Percentiles rank a stretch among this genome's conserved stretches.
Evolutionary conservation across 805 yeast genomes (phyloP).

Genomic region (Cyberlindnera nakhonratchasimensis): DNA sequence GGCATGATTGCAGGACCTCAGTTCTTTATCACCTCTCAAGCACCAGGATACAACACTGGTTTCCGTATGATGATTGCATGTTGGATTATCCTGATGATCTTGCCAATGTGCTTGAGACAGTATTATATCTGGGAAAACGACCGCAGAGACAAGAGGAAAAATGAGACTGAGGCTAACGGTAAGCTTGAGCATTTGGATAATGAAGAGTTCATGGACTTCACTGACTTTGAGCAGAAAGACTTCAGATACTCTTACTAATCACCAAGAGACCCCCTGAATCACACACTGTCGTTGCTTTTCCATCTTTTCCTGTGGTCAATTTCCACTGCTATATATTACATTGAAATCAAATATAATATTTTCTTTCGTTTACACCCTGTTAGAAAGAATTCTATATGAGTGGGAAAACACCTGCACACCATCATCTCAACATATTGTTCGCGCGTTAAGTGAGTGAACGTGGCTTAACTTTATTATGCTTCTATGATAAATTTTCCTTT

Average conservation of each 20-base stretch:
- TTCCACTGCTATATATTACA: too few species aligned
- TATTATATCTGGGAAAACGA: constrained; percentile 9
- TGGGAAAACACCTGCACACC: too few species aligned
- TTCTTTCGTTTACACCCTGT: too few species aligned
- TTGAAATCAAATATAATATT: too few species aligned
- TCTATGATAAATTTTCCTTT: too few species aligned
- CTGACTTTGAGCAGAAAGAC: constrained; percentile 9
- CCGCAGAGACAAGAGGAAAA: constrained; percentile 7
- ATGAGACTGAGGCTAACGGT: neutral
- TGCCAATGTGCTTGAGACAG: constrained; percentile 7
- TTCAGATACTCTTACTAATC: constrained; percentile 8
- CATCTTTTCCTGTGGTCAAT: neutral
- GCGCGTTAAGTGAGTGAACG: too few species aligned
- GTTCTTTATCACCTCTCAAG: constrained; percentile 6
- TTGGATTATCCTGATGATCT: constrained; percentile 5
- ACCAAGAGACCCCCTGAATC: neutral
- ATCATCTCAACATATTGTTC: too few species aligned
- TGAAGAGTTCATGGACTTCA: constrained; percentile 11
- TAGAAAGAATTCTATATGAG: too few species aligned
- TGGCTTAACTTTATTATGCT: too few species aligned
- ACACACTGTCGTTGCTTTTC: neutral
- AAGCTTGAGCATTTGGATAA: constrained; percentile 4
- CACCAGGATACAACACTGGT: constrained; percentile 8
- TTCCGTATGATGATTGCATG: constrained; percentile 9
- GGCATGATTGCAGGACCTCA: constrained; percentile 10